These are phyloP conservation scores for Boletus bicolor DNA, from an alignment of 768 basidiomycete genomes.

Conservation along the genomic window DNA sequence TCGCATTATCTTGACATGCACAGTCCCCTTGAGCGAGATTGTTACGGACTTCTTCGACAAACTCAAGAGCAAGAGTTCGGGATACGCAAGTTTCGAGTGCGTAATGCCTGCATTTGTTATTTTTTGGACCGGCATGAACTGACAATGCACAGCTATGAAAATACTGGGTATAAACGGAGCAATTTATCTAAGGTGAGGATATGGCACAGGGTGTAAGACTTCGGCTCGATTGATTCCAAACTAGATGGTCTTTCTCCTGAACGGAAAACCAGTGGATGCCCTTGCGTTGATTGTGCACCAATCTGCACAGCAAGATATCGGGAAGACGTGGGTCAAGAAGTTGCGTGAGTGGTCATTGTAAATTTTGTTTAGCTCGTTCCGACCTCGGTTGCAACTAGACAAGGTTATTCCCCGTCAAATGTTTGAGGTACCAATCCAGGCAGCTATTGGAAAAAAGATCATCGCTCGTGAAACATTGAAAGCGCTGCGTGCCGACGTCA, in stretches of 20 bases:
- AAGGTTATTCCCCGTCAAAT: slow-evolving; percentile 90
- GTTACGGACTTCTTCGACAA: slow-evolving; percentile 95
- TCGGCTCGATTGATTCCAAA: neutral
- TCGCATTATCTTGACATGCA: slow-evolving; percentile 78
- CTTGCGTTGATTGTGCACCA: slow-evolving; percentile 89
- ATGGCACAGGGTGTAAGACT: neutral
- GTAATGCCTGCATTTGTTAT: slow-evolving; percentile 25
- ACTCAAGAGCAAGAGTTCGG: slow-evolving; percentile 89
- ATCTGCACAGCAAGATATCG: slow-evolving; percentile 71
- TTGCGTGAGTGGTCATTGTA: slow-evolving; percentile 58
- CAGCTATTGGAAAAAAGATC: slow-evolving; percentile 80
- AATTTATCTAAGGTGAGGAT: slow-evolving; percentile 73
- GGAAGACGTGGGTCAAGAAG: slow-evolving; percentile 85
- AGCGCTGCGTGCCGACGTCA: slow-evolving; percentile 87
- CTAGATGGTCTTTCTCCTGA: slow-evolving; percentile 89
- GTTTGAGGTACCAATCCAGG: slow-evolving; percentile 96
- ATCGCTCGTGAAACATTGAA: slow-evolving; percentile 88
- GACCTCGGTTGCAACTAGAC: slow-evolving; percentile 41
- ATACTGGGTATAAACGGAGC: slow-evolving; percentile 81
- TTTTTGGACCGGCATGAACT: neutral
- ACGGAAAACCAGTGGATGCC: slow-evolving; percentile 88
- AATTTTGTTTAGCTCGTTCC: neutral
- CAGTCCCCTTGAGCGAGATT: slow-evolving; percentile 86
- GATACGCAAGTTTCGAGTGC: slow-evolving; percentile 90
- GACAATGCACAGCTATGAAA: slow-evolving; percentile 73